A percentile compares a stretch with the other conserved stretches of the same genome.
Evolutionary conservation across 805 yeast species (phyloP).

Genomic region (Candida glaebosa): DNA sequence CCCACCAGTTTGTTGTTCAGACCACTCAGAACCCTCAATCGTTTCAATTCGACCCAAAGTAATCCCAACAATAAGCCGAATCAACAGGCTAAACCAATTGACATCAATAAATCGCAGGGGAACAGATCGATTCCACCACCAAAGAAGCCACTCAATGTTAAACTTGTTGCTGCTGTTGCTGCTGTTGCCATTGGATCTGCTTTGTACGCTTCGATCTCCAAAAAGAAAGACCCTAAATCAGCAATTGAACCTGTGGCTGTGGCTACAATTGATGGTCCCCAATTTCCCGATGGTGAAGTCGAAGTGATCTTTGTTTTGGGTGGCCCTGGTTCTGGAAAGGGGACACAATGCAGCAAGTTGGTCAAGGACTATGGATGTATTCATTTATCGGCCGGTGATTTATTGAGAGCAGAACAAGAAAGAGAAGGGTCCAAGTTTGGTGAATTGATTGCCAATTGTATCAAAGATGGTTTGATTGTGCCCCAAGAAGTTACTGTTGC

Average conservation of each 20-base stretch:
- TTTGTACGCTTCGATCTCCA: constrained; percentile 37
- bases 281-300: constrained; percentile 62
- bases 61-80: neutral
- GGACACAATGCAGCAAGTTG: constrained; percentile 88
- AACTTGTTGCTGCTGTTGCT: constrained; percentile 29
- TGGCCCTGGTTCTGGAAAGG: constrained; percentile 98
- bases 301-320: constrained; percentile 89
- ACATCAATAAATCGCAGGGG: constrained; percentile 5
- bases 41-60: constrained; percentile 3
- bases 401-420: constrained; percentile 85
- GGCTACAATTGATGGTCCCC: too few species aligned
- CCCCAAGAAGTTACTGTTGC: constrained; percentile 92
- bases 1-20: neutral
- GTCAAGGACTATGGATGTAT: constrained; percentile 79
- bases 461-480: constrained; percentile 85
- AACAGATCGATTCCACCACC: constrained; percentile 13
- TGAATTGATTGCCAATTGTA: constrained; percentile 75
- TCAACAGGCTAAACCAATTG: neutral
- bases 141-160: constrained; percentile 17
- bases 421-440: constrained; percentile 84
- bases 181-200: constrained; percentile 53
- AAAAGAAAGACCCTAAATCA: constrained; percentile 41
- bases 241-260: constrained; percentile 43
- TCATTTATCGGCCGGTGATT: constrained; percentile 95
- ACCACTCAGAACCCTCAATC: neutral